A percentile compares a stretch with the other conserved stretches of the same genome.
These are phyloP conservation scores for Cornus florida DNA, from an alignment of 148 eudicot species.

Conservation along the genomic window DNA sequence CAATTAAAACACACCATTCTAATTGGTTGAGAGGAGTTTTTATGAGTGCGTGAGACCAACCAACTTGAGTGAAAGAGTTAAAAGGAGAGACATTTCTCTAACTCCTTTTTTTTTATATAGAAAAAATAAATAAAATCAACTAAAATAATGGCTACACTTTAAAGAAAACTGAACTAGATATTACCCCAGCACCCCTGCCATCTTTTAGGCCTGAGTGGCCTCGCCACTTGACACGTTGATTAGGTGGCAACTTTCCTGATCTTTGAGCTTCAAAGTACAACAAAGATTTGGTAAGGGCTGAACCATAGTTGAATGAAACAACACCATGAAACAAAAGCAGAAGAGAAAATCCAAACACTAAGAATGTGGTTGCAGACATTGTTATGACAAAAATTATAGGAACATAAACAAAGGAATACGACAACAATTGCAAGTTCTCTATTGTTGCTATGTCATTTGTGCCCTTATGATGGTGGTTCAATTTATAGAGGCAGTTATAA, in stretches of 20 bases:
- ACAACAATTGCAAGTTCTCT: too few relatives aligned
- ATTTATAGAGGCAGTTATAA: background rate
- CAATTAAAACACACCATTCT: too few relatives aligned
- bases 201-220: conserved; percentile 21
- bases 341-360: background rate
- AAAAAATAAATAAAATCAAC: too few relatives aligned
- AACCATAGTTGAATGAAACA: conserved; percentile 19
- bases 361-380: background rate
- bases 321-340: background rate
- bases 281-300: conserved; percentile 26
- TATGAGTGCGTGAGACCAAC: too few relatives aligned
- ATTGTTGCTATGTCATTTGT: too few relatives aligned
- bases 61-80: too few relatives aligned
- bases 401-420: too few relatives aligned
- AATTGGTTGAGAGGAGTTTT: too few relatives aligned
- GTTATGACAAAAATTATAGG: background rate
- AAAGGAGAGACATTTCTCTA: too few relatives aligned
- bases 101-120: too few relatives aligned
- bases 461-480: background rate
- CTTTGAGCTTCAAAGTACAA: conserved; percentile 37
- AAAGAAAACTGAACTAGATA: too few relatives aligned
- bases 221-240: conserved; percentile 32
- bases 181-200: background rate
- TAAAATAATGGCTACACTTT: too few relatives aligned
- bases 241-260: conserved; percentile 30